phyloP scores from a whole-genome alignment of 2,329 filamentous ascomycete genomes.

The Fusarium armeniacum region DNA sequence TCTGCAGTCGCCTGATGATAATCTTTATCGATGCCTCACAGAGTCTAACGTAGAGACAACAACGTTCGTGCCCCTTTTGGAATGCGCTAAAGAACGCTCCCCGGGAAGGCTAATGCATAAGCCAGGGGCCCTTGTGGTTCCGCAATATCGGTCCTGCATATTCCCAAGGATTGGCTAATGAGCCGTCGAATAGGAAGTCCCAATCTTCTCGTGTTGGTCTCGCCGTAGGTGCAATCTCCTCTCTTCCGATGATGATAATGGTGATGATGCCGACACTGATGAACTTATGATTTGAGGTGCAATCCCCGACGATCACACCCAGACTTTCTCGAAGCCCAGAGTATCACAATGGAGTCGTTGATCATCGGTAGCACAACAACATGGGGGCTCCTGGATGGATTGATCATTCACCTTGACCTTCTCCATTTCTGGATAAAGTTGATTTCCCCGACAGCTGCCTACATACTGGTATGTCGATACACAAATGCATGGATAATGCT shows the following conservation, averaged over 20 bases:
- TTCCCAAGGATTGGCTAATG: conserved; percentile 30
- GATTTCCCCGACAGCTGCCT: conserved; percentile 6
- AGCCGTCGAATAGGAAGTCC: conserved; percentile 42
- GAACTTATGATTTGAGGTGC: conserved; percentile 35
- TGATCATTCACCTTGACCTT: not conserved
- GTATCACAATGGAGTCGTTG: conserved; percentile 32
- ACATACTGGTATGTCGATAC: conserved; percentile 6
- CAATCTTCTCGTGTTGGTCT: conserved; percentile 24
- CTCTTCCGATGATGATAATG: conserved; percentile 11
- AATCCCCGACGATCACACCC: conserved; percentile 19
- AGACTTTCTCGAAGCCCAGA: conserved; percentile 5
- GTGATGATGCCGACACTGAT: conserved; percentile 15
- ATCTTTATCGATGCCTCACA: conserved; percentile 26
- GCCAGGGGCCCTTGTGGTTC: conserved; percentile 29
- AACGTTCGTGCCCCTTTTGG: conserved; percentile 14
- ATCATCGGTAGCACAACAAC: conserved; percentile 30
- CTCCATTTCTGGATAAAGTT: conserved; percentile 5
- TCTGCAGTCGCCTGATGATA: conserved; percentile 21
- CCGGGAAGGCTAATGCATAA: conserved; percentile 45
- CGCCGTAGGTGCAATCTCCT: conserved; percentile 46
- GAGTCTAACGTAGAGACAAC: conserved; percentile 6
- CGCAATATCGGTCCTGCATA: conserved; percentile 41
- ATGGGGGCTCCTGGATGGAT: conserved; percentile 24
- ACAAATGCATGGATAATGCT: conserved; percentile 7
- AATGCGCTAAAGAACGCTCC: conserved; percentile 39